Evolutionary conservation across 306 rosid species (phyloP).

Genomic region (Vigna hirtella): DNA sequence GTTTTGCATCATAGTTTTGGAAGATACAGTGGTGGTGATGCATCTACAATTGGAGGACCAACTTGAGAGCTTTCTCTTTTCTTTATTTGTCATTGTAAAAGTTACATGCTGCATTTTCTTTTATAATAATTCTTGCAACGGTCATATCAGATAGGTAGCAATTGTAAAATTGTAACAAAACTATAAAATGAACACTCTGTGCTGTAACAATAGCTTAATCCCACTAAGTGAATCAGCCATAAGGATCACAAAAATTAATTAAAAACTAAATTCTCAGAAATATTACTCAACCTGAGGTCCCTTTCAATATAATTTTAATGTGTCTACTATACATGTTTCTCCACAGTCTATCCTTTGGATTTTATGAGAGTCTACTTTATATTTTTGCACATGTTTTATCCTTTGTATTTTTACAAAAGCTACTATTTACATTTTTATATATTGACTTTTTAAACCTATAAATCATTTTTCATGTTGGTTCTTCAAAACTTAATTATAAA

Average conservation of each 20-base stretch:
- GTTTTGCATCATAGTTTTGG: not conserved
- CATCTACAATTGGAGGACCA: not conserved
- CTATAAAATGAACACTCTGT: not conserved
- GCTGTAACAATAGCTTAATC: not conserved
- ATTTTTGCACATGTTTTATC: no score
- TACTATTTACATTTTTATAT: no score
- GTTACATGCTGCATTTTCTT: constrained; percentile 8
- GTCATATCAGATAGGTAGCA: not conserved
- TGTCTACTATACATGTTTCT: no score
- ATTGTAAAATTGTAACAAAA: constrained; percentile 14
- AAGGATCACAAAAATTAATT: not conserved
- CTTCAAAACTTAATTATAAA: no score
- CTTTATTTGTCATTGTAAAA: not conserved
- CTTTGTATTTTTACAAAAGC: no score
- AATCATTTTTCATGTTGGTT: no score
- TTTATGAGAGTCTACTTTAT: no score
- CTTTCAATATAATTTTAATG: not conserved
- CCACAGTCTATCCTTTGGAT: no score
- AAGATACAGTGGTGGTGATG: not conserved
- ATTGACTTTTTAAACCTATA: no score
- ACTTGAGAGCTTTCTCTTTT: constrained; percentile 5
- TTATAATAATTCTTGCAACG: not conserved
- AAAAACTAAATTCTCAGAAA: not conserved
- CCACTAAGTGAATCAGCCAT: not conserved
- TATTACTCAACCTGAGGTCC: not conserved